A percentile compares a stretch with the other conserved stretches of the same genome.
phyloP scores from a whole-genome alignment of 345 rosid genomes.

The Excoecaria cochinchinensis region DNA sequence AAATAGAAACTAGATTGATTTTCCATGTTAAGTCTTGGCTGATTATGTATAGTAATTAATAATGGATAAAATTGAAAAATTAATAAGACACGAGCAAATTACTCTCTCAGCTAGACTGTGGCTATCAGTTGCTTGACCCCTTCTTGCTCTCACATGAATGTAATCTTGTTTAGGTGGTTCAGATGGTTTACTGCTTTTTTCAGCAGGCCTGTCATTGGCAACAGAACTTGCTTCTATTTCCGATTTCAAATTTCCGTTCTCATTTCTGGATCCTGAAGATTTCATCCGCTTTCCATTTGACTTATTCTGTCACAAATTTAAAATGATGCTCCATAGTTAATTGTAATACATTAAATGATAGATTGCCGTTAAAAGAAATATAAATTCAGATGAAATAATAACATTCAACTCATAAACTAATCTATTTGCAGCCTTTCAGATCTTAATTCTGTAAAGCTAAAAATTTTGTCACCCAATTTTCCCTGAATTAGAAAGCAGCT shows the following conservation, averaged over 20 bases:
- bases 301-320: constrained; percentile 26
- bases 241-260: constrained; percentile 5
- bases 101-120: constrained; percentile 40
- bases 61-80: background rate
- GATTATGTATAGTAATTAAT: background rate
- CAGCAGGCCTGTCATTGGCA: constrained; percentile 10
- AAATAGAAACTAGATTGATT: constrained; percentile 1
- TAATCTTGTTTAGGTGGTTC: constrained; percentile 32
- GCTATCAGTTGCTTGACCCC: constrained; percentile 41
- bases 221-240: constrained; percentile 25
- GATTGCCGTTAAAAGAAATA: background rate
- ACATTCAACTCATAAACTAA: background rate
- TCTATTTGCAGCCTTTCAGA: background rate
- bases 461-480: background rate
- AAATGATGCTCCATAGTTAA: background rate
- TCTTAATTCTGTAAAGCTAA: background rate
- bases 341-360: background rate
- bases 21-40: background rate
- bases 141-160: constrained; percentile 34
- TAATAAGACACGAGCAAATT: constrained; percentile 14
- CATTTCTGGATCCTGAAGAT: constrained; percentile 10
- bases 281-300: constrained; percentile 25
- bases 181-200: constrained; percentile 11
- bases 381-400: background rate
- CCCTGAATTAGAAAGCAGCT: background rate